Conservation (phyloP, 495 filamentous ascomycete genomes). For the Neurospora pannonica region DNA sequence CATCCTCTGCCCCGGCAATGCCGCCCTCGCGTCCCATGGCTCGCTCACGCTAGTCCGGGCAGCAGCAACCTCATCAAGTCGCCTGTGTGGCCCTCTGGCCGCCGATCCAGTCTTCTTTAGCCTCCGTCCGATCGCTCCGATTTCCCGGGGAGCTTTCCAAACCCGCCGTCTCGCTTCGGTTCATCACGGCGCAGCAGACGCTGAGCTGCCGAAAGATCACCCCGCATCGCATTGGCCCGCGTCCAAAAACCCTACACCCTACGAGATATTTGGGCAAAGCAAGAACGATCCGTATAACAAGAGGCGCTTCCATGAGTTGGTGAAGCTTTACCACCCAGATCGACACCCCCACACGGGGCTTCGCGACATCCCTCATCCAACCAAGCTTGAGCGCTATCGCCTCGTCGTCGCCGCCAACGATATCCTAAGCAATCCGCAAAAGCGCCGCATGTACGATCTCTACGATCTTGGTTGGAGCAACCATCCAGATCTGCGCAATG, state of each 20-base stretch:
- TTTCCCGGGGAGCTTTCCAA: not conserved
- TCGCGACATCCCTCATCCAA: slow-evolving; percentile 42
- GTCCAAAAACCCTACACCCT: slow-evolving; percentile 61
- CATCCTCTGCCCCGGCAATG: slow-evolving; percentile 19
- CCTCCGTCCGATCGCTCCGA: not conserved
- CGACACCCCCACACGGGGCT: slow-evolving; percentile 37
- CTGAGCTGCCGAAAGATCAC: slow-evolving; percentile 16
- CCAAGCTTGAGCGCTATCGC: slow-evolving; percentile 75
- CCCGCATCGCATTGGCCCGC: slow-evolving; percentile 29
- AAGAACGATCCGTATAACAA: slow-evolving; percentile 67
- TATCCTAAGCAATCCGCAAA: slow-evolving; percentile 76
- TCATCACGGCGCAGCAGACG: not conserved
- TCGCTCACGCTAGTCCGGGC: slow-evolving; percentile 3
- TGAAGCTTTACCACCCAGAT: slow-evolving; percentile 95
- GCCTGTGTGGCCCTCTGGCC: not conserved
- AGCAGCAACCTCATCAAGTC: slow-evolving; percentile 22
- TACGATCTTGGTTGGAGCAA: slow-evolving; percentile 73
- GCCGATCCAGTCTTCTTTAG: not conserved
- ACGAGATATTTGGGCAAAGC: slow-evolving; percentile 70
- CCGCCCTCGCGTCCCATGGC: slow-evolving; percentile 7
- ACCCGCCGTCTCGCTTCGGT: slow-evolving; percentile 14
- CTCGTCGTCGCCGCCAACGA: slow-evolving; percentile 79
- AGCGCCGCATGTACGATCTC: slow-evolving; percentile 70
- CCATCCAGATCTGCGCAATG: slow-evolving; percentile 26
- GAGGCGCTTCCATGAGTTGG: slow-evolving; percentile 72